A percentile compares a stretch with the other conserved stretches of the same genome.
These are phyloP conservation scores for Picochlorum sp. DNA, from an alignment of 139 green algal species.

Conservation along the genomic window DNA sequence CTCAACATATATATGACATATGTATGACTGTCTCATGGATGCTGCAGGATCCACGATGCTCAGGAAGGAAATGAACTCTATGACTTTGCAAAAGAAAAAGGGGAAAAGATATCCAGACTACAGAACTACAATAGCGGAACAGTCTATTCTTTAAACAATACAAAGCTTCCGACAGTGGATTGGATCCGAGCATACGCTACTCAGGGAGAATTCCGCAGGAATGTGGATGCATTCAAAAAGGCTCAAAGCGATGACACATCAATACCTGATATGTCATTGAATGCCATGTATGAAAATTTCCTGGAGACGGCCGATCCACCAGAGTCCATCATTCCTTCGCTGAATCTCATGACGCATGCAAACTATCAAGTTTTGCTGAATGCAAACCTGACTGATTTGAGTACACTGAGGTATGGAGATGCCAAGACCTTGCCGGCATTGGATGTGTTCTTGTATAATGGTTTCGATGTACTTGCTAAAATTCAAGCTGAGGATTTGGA, in stretches of 20 bases:
- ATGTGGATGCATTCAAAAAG: neutral
- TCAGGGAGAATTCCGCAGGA: neutral
- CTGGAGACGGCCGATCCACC: neutral
- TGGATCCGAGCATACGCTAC: neutral
- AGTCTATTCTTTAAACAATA: constrained; percentile 10
- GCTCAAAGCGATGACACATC: neutral
- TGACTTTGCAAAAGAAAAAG: neutral
- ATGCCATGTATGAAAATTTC: constrained; percentile 12
- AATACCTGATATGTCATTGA: neutral
- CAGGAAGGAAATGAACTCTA: constrained; percentile 23
- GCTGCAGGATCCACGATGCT: constrained; percentile 25
- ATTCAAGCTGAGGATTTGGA: constrained; percentile 33
- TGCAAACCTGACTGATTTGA: constrained; percentile 23
- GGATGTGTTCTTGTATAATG: constrained; percentile 35
- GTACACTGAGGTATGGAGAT: constrained; percentile 19
- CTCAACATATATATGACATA: no score
- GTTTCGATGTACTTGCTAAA: constrained; percentile 23
- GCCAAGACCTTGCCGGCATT: constrained; percentile 30
- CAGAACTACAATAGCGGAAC: constrained; percentile 3
- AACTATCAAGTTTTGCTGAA: constrained; percentile 29
- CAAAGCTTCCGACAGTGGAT: neutral
- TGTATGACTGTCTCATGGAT: no score
- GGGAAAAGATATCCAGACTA: neutral
- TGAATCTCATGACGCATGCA: constrained; percentile 22
- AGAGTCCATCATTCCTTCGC: no score